Base-by-base conservation (phyloP, 2,329 filamentous ascomycete genomes). In the Coccinonectria pachysandricola region DNA sequence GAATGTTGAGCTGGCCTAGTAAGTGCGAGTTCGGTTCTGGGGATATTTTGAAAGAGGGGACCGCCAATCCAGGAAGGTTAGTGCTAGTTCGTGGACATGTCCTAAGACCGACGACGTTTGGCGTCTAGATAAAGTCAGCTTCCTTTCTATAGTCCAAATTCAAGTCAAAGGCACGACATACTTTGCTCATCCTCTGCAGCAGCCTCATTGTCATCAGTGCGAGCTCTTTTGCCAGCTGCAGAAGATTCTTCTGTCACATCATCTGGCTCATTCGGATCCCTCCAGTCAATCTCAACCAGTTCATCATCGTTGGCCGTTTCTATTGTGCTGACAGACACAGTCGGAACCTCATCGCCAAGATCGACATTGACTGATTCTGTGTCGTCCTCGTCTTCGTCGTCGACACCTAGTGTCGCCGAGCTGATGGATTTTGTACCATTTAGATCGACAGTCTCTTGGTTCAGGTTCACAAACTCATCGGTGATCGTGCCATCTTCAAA, bases 31-130 rank as follows among this genome's bases (percentile, higher is more conserved):
- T n/a, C n/a, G n/a, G n/a, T n/a, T n/a, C n/a, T n/a, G n/a, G n/a
- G n/a, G n/a, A n/a, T n/a, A n/a, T n/a, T n/a, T n/a, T n/a, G n/a
- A n/a, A n/a, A n/a, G n/a, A n/a, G n/a, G n/a, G n/a, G n/a, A n/a
- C n/a, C n/a, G n/a, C n/a, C n/a, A n/a, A n/a, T n/a, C n/a, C n/a
- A 24, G 23, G 15, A 30, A 26, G 20, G 32, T 43, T 42, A 45
- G 43, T 35, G 30, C 35, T 21, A 23, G 25, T 20, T 22, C 19
- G 14, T 16, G 18, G 26, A 19, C 18, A 30, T 27, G 21, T 27
- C 21, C 23, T 36, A 52, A 24, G 52, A 59, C 31, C 67, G 65
- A 46, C 59, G 61, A 42, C 68, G 68, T 54, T 70, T 73, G 50
- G 56, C 46, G 46, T 67, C 67, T 55, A 41, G 19, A 36, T 32